Percentiles rank a stretch among this genome's conserved stretches.
phyloP scores from a whole-genome alignment of 306 rosid species.

The Cyclanthera cordifolia region DNA sequence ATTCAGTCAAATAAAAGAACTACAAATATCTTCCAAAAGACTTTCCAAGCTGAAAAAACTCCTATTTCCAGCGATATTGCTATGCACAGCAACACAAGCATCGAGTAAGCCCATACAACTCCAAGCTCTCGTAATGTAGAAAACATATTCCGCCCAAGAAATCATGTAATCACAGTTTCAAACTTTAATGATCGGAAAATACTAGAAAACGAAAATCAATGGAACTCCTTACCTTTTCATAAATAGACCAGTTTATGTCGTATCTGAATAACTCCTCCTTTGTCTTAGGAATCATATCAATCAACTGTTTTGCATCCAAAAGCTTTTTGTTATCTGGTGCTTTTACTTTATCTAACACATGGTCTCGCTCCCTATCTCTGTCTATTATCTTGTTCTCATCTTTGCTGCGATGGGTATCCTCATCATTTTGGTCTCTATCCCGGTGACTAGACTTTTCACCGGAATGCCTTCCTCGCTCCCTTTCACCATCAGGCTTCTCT shows the following conservation, averaged over 20 bases:
- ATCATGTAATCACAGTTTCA: neutral
- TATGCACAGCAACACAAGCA: neutral
- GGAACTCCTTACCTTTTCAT: slow-evolving; percentile 55
- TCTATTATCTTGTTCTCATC: slow-evolving; percentile 48
- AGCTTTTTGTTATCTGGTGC: slow-evolving; percentile 67
- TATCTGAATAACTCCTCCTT: slow-evolving; percentile 92
- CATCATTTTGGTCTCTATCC: slow-evolving; percentile 60
- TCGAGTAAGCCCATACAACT: neutral
- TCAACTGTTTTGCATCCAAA: slow-evolving; percentile 78
- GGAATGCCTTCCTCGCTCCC: slow-evolving; percentile 70
- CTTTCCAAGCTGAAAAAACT: too few species aligned
- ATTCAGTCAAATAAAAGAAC: too few species aligned
- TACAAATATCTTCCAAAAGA: too few species aligned
- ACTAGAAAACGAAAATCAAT: neutral
- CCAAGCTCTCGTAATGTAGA: neutral
- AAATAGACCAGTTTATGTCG: slow-evolving; percentile 79
- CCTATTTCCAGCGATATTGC: neutral
- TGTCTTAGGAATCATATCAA: slow-evolving; percentile 96
- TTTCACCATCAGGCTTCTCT: slow-evolving; percentile 59
- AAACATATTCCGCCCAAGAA: neutral
- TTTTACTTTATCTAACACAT: slow-evolving; percentile 47
- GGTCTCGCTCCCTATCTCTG: slow-evolving; percentile 55
- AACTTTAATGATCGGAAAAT: neutral
- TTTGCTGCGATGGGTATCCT: slow-evolving; percentile 47
- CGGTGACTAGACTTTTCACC: slow-evolving; percentile 61